These are phyloP conservation scores for Arbutus unedo DNA, from an alignment of 148 eudicot genomes.

Conservation along the genomic window DNA sequence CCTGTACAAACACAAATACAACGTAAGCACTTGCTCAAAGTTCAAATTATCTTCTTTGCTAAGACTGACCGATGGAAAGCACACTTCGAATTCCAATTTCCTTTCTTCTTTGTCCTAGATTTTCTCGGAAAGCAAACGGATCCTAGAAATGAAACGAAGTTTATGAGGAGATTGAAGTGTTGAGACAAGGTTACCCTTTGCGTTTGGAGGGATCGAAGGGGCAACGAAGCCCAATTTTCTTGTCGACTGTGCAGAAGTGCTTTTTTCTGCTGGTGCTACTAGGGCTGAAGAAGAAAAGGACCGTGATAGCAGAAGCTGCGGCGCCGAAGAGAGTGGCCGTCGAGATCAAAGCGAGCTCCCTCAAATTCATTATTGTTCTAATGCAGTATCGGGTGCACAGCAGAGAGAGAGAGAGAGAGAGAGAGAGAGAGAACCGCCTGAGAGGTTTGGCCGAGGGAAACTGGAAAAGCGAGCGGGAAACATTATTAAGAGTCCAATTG, in stretches of 20 bases:
- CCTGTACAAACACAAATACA: not conserved
- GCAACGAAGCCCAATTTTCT: conserved; percentile 18
- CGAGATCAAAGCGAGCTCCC: conserved; percentile 49
- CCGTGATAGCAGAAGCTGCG: conserved; percentile 42
- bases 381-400: not conserved
- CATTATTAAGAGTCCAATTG: too few relatives aligned
- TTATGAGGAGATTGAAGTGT: not conserved
- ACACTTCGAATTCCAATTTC: not conserved
- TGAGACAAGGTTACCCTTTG: conserved; percentile 35
- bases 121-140: not conserved
- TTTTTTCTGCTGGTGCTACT: conserved; percentile 7
- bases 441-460: not conserved
- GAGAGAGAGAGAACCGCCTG: not conserved
- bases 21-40: not conserved
- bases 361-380: conserved; percentile 35
- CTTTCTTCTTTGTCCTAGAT: not conserved
- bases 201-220: conserved; percentile 80
- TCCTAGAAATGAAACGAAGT: not conserved
- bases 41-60: not conserved
- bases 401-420: not conserved
- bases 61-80: not conserved
- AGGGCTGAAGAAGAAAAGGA: conserved; percentile 42
- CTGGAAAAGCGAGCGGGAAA: too few relatives aligned
- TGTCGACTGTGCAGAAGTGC: conserved; percentile 18
- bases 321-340: conserved; percentile 60